These are phyloP conservation scores for Colletotrichum graminicola DNA, from an alignment of 2,329 filamentous ascomycete genomes.

Conservation along the genomic window DNA sequence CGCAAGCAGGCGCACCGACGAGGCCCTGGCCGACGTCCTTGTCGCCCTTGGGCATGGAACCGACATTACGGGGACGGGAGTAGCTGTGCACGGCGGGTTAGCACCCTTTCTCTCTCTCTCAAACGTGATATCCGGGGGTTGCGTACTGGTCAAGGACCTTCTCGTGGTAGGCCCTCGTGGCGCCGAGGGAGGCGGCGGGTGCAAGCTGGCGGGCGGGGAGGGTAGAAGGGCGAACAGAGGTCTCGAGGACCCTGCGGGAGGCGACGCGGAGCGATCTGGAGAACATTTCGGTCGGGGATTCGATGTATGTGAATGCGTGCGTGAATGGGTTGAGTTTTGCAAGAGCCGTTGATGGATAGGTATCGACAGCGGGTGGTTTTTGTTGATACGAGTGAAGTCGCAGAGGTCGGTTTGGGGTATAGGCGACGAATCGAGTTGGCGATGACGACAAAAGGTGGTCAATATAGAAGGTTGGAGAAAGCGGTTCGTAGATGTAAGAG, in stretches of 20 bases:
- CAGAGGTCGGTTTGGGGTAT: slow-evolving; percentile 18
- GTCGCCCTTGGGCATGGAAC: slow-evolving; percentile 78
- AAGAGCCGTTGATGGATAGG: slow-evolving; percentile 8
- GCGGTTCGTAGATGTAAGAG: slow-evolving; percentile 13
- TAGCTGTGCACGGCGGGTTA: slow-evolving; percentile 60
- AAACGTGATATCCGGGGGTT: slow-evolving; percentile 49
- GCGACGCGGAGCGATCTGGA: slow-evolving; percentile 60
- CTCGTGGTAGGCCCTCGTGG: slow-evolving; percentile 64
- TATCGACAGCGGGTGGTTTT: slow-evolving; percentile 22
- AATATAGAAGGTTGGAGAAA: slow-evolving; percentile 19
- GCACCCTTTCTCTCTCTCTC: slow-evolving; percentile 60
- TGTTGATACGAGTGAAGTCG: slow-evolving; percentile 28
- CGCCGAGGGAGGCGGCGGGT: slow-evolving; percentile 54
- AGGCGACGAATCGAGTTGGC: slow-evolving; percentile 17
- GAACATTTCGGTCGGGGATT: slow-evolving; percentile 53
- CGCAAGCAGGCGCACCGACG: slow-evolving; percentile 88
- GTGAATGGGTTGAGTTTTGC: slow-evolving; percentile 16
- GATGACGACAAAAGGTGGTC: slow-evolving; percentile 36
- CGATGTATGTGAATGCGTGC: neutral
- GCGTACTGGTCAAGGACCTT: slow-evolving; percentile 86
- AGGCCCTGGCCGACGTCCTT: slow-evolving; percentile 89
- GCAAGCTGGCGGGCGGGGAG: slow-evolving; percentile 57
- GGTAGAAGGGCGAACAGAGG: slow-evolving; percentile 55
- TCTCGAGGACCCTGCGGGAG: slow-evolving; percentile 58
- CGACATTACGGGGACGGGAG: slow-evolving; percentile 67